A percentile compares a stretch with the other conserved stretches of the same genome.
phyloP scores from a whole-genome alignment of 2,329 filamentous ascomycete species.

The Sarocladiaceae sp. region DNA sequence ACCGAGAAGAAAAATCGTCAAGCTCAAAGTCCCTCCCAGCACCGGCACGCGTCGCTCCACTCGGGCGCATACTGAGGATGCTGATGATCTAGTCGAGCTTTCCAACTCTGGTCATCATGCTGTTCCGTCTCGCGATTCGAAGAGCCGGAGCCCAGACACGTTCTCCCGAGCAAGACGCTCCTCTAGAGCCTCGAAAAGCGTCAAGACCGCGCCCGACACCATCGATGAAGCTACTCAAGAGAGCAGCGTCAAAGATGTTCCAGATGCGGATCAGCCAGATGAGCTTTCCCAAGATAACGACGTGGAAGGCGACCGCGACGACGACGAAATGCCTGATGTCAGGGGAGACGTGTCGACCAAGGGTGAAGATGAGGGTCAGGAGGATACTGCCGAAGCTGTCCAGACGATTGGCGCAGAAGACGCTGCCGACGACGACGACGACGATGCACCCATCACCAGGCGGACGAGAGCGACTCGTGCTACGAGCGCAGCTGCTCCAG shows the following conservation, averaged over 20 bases:
- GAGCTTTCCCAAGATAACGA: conserved; percentile 31
- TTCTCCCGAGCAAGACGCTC: conserved; percentile 36
- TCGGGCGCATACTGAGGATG: conserved; percentile 50
- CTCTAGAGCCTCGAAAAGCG: conserved; percentile 46
- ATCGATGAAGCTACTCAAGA: conserved; percentile 53
- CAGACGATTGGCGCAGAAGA: no score
- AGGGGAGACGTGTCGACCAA: conserved; percentile 10
- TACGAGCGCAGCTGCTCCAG: conserved; percentile 20
- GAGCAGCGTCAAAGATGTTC: conserved; percentile 33
- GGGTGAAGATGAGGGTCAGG: conserved; percentile 19
- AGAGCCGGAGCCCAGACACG: conserved; percentile 53
- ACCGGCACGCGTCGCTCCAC: conserved; percentile 39
- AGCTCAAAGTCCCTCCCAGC: conserved; percentile 35
- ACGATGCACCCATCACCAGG: conserved; percentile 44
- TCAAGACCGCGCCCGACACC: conserved; percentile 43
- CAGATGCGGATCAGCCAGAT: conserved; percentile 31
- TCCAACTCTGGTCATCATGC: conserved; percentile 58
- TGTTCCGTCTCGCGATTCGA: conserved; percentile 42
- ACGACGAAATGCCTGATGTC: conserved; percentile 24
- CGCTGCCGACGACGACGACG: conserved; percentile 38
- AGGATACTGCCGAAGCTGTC: conserved; percentile 26
- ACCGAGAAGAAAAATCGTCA: conserved; percentile 36
- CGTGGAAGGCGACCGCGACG: conserved; percentile 24
- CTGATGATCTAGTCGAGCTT: conserved; percentile 52
- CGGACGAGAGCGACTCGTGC: conserved; percentile 37